Base-by-base conservation (phyloP, 768 basidiomycete species). In the Russula vinacea region DNA sequence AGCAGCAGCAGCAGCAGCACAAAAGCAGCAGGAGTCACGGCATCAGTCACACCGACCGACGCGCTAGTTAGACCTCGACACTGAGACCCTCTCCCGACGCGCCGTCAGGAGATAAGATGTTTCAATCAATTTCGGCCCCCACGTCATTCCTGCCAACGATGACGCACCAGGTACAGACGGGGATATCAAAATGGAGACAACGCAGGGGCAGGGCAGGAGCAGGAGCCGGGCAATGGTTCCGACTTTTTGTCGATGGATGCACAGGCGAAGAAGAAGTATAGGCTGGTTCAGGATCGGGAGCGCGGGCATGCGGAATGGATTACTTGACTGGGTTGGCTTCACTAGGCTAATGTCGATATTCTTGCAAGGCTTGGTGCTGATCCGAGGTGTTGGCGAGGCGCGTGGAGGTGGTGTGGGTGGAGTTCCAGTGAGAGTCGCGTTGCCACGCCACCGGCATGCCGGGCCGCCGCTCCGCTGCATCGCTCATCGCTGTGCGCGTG, bases 41-140 rank as follows among this genome's bases (percentile, higher is more conserved):
- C n/a, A n/a, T 70, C n/a, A 19, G 49, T 58, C 26, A 53, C 73
- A 1, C 80, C n/a, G n/a, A n/a, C n/a, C 90, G 2, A 83, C 80
- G 5, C 86, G 83, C 84, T 89, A 85, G n/a, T n/a, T n/a, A n/a
- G n/a, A n/a, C n/a, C n/a, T 68, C 81, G 89, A 33, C 83, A 2
- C 75, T 81, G 22, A 80, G 79, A 50, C 47, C 69, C 9, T 56
- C 50, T 1, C 39, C 60, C 2, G 51, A 60, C 11, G 62, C n/a
- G n/a, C n/a, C n/a, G n/a, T n/a, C n/a, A n/a, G n/a, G n/a, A 10
- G 66, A 60, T 17, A 61, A 66, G 10, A 80, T 86, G 80, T 71
- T 66, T 32, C 72, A 87, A 51, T 78, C 80, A 5, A 84, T 88
- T 68, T 83, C 83, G 0, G 79, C 87, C 1, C 87, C 86, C 6